Percentiles rank a stretch among this genome's conserved stretches.
phyloP scores from a whole-genome alignment of 2,329 filamentous ascomycete species.

The Chaetomium olivaceum region DNA sequence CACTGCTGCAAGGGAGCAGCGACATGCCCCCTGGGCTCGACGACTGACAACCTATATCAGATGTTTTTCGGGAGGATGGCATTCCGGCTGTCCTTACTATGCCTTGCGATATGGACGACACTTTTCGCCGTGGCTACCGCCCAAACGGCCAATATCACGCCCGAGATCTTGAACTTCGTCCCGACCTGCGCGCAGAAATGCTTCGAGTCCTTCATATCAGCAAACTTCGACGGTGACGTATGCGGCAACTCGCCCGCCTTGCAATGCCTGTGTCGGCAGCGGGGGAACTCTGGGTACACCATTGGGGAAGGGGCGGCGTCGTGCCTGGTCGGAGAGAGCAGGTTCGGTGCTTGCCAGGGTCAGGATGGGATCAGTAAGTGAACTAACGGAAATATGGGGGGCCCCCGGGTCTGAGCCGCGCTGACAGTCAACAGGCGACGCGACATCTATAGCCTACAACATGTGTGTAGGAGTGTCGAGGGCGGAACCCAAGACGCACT shows the following conservation, averaged over 20 bases:
- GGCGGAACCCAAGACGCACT: constrained; percentile 59
- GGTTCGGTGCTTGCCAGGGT: constrained; percentile 53
- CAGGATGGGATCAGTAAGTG: constrained; percentile 45
- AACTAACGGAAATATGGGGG: background rate
- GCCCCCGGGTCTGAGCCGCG: background rate
- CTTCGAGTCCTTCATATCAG: constrained; percentile 61
- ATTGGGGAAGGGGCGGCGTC: constrained; percentile 70
- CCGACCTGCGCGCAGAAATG: constrained; percentile 62
- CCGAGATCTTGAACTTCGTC: constrained; percentile 47
- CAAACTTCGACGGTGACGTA: constrained; percentile 54
- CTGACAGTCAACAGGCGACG: constrained; percentile 38
- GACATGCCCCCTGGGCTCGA: background rate
- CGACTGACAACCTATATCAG: constrained; percentile 33
- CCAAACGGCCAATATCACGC: constrained; percentile 38
- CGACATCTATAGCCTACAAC: constrained; percentile 52
- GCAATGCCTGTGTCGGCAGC: constrained; percentile 63
- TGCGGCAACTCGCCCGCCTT: constrained; percentile 56
- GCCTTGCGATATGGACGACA: constrained; percentile 38
- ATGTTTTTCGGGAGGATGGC: constrained; percentile 50
- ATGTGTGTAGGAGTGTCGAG: constrained; percentile 57
- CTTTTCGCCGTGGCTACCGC: constrained; percentile 33
- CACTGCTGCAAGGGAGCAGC: background rate
- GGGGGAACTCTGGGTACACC: constrained; percentile 63
- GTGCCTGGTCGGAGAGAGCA: constrained; percentile 60
- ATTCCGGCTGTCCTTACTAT: constrained; percentile 38